phyloP scores from a whole-genome alignment of 2,329 filamentous ascomycete species.

The Scedosporium boydii region DNA sequence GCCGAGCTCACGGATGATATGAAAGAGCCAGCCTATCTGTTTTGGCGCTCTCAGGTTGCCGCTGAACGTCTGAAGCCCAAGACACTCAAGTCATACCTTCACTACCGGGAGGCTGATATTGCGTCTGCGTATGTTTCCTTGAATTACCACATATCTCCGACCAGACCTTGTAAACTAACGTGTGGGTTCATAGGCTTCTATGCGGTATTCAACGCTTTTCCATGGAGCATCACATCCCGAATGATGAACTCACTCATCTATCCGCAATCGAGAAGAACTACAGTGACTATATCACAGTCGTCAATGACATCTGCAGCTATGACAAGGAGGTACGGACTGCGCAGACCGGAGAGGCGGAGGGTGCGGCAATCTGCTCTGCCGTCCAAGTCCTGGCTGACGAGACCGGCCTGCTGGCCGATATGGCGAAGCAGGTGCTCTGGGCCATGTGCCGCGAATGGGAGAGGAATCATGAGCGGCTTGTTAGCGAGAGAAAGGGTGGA shows the following conservation, averaged over 20 bases:
- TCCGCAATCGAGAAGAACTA: constrained; percentile 22
- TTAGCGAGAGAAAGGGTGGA: neutral
- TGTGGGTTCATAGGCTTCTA: constrained; percentile 20
- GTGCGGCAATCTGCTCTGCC: constrained; percentile 19
- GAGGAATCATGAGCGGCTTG: constrained; percentile 3
- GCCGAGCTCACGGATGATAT: constrained; percentile 23
- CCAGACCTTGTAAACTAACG: no score
- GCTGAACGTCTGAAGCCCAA: constrained; percentile 15
- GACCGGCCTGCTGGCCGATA: constrained; percentile 10
- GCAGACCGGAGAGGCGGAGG: constrained; percentile 12
- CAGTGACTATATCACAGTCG: constrained; percentile 26
- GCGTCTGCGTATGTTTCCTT: constrained; percentile 30
- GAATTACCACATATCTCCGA: no score
- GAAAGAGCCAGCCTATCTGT: constrained; percentile 25
- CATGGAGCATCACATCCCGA: constrained; percentile 20
- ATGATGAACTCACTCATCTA: constrained; percentile 16
- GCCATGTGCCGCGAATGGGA: constrained; percentile 11
- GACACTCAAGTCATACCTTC: constrained; percentile 22
- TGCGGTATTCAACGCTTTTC: constrained; percentile 26
- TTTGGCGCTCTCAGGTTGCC: constrained; percentile 31
- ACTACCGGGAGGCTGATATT: constrained; percentile 28
- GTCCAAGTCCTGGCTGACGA: constrained; percentile 20
- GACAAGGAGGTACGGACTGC: constrained; percentile 24
- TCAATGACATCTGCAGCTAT: constrained; percentile 31
- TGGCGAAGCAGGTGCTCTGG: constrained; percentile 8